phyloP scores from a whole-genome alignment of 768 basidiomycete species.

The Termitomyces sp. region DNA sequence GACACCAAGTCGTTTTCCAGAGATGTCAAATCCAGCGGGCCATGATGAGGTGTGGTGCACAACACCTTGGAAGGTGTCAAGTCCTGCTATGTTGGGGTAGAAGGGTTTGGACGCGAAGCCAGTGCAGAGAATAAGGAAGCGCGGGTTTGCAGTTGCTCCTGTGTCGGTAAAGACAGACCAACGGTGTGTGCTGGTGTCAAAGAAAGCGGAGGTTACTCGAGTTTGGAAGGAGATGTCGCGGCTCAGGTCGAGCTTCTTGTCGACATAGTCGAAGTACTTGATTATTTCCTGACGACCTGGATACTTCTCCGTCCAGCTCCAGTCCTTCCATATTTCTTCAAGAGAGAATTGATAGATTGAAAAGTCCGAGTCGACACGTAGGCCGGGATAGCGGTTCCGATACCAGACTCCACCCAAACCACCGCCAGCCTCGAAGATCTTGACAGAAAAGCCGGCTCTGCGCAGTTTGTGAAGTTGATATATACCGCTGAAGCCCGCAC shows the following conservation, averaged over 20 bases:
- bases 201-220: slow-evolving; percentile 16
- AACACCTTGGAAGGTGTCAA: slow-evolving; percentile 18
- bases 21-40: slow-evolving; percentile 15
- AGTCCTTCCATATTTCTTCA: slow-evolving; percentile 20
- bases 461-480: slow-evolving; percentile 15
- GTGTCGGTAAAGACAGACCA: slow-evolving; percentile 17
- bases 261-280: slow-evolving; percentile 18
- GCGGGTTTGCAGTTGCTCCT: slow-evolving; percentile 12
- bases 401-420: slow-evolving; percentile 21
- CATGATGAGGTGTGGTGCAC: slow-evolving; percentile 18
- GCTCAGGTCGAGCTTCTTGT: slow-evolving; percentile 18
- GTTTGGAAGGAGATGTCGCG: slow-evolving; percentile 19
- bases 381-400: slow-evolving; percentile 22
- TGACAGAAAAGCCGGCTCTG: slow-evolving; percentile 12
- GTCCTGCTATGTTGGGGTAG: slow-evolving; percentile 15
- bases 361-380: slow-evolving; percentile 20
- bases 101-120: slow-evolving; percentile 20
- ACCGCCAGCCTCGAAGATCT: slow-evolving; percentile 16
- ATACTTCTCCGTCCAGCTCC: slow-evolving; percentile 15
- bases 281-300: slow-evolving; percentile 13
- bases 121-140: slow-evolving; percentile 19
- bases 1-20: slow-evolving; percentile 19
- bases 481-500: slow-evolving; percentile 19
- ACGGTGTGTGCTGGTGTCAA: slow-evolving; percentile 10
- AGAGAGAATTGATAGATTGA: slow-evolving; percentile 19